These are phyloP conservation scores for Sarocladiaceae sp. DNA, from an alignment of 2,329 filamentous ascomycete genomes.

Conservation along the genomic window DNA sequence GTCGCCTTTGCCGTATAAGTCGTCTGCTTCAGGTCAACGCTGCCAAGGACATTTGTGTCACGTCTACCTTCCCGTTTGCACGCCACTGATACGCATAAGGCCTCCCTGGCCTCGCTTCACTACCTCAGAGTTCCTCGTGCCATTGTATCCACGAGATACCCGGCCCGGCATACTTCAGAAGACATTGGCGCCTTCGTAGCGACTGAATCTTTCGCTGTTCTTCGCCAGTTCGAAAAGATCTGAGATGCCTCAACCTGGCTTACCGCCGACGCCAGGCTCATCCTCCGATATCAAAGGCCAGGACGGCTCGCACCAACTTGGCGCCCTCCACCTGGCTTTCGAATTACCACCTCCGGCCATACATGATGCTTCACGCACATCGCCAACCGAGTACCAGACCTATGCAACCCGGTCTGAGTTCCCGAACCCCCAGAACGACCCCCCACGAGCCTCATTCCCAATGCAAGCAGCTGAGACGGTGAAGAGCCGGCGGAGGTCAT, in stretches of 20 bases:
- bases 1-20: no score
- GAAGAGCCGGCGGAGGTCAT: slow-evolving; percentile 47
- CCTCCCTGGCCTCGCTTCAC: no score
- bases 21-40: no score
- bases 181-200: no score
- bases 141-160: no score
- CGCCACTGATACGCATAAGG: no score
- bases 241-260: slow-evolving; percentile 26
- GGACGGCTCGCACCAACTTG: slow-evolving; percentile 55
- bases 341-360: slow-evolving; percentile 73
- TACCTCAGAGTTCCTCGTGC: no score
- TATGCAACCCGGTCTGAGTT: not conserved
- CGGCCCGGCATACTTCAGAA: no score
- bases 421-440: not conserved
- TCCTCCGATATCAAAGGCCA: slow-evolving; percentile 74
- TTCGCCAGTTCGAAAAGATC: slow-evolving; percentile 10
- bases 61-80: no score
- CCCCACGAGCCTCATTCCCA: slow-evolving; percentile 19
- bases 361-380: slow-evolving; percentile 39
- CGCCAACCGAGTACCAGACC: slow-evolving; percentile 25
- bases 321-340: slow-evolving; percentile 61
- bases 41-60: no score
- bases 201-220: slow-evolving; percentile 6
- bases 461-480: slow-evolving; percentile 45
- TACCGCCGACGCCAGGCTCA: slow-evolving; percentile 69